These are phyloP conservation scores for Nemania sp. DNA, from an alignment of 2,329 filamentous ascomycete genomes.

Conservation along the genomic window DNA sequence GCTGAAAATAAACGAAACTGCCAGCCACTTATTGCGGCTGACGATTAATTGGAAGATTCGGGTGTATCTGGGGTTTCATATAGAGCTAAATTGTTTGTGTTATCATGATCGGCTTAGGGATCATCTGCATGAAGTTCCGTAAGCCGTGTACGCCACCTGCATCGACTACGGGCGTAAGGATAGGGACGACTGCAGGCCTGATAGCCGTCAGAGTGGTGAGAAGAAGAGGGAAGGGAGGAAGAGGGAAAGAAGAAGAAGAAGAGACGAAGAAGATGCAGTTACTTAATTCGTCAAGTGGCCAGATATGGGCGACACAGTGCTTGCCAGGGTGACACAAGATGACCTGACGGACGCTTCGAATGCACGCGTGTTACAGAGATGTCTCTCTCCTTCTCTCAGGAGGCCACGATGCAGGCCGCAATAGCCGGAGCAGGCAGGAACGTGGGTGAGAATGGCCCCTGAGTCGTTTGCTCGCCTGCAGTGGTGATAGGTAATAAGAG, in stretches of 20 bases:
- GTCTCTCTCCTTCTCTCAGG: neutral
- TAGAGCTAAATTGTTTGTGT: too few relatives aligned
- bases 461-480: too few relatives aligned
- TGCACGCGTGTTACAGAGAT: neutral
- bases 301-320: constrained; percentile 7
- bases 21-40: too few relatives aligned
- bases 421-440: neutral
- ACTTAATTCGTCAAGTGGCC: neutral
- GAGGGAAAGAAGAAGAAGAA: neutral
- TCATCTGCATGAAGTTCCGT: too few relatives aligned
- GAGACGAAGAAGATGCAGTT: neutral
- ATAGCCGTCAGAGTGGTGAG: neutral
- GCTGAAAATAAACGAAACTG: too few relatives aligned
- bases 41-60: too few relatives aligned
- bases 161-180: too few relatives aligned
- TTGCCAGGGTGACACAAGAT: constrained; percentile 7
- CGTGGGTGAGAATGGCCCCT: neutral
- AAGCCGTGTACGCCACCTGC: too few relatives aligned
- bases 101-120: too few relatives aligned
- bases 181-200: too few relatives aligned
- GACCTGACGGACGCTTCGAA: constrained; percentile 2
- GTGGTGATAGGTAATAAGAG: too few relatives aligned
- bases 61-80: too few relatives aligned
- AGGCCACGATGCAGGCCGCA: neutral
- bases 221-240: neutral